Base-by-base conservation (phyloP, 176 grass and related monocot species). In the Raddia distichophylla region DNA sequence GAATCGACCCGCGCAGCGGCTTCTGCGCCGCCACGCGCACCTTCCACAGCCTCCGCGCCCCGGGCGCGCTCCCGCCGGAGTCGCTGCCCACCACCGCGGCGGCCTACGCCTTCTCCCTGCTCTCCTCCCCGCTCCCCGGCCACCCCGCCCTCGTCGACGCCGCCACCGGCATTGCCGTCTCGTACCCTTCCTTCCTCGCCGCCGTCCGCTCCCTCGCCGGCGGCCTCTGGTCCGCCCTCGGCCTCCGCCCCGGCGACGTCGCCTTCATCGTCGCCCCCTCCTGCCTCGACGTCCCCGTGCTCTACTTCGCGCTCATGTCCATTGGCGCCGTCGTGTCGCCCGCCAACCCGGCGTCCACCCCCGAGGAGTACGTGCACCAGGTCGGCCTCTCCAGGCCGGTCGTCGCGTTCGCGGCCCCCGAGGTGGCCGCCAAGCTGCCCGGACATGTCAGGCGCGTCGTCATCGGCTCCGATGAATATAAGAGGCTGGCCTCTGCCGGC, bases 321-420 rank as follows among this genome's bases (percentile, higher is more conserved):
- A 74, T 93, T 64, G 90, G 93, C 73, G 93, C 77, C 12, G 87
- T 93, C 66, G 75, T 96, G 27, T 96, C 93, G 56, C 90, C 93
- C 0, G 74, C 80, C 9, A 96, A 96, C 76, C 93, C 93, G 71
- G 54, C 44, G 4, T 88, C 88, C 47, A 82, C 88, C 42, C 8
- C 85, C 47, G 74, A 82, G 37, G 93, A 96, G 86, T 71, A 87
- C 57, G 79, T 61, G 47, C 90, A 86, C 67, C 86, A 89, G 69
- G 86, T 79, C 56, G 33, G 8, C 40, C 76, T 96, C 71, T 86
- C 79, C 37, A 60, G 71, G 13, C 93, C 90, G 27, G 73, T 55
- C 71, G 51, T 96, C 42, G 87, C 90, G 66, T 92, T 96, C 55
- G 83, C 76, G 16, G 65, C 56, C 1, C 73, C 86, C 18, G 79